Conservation (phyloP, 805 yeast species). For the Millerozyma acaciae region DNA sequence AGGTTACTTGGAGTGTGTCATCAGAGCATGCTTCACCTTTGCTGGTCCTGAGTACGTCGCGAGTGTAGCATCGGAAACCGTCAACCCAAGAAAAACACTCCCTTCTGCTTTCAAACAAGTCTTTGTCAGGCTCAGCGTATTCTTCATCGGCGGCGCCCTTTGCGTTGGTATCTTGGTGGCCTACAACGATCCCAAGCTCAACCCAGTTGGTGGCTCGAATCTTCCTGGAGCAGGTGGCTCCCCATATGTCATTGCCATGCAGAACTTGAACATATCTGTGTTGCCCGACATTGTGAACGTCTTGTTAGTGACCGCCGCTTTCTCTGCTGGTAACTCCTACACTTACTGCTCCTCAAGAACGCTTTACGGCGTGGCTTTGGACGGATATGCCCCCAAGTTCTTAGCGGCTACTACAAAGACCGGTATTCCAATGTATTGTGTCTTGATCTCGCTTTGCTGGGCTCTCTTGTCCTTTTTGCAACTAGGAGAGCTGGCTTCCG, state of each 20-base stretch:
- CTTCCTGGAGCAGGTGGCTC: slow-evolving; percentile 61
- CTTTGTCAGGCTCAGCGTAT: slow-evolving; percentile 59
- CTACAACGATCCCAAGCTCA: slow-evolving; percentile 58
- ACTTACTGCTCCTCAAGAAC: slow-evolving; percentile 46
- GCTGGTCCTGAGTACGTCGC: slow-evolving; percentile 87
- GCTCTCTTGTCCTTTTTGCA: slow-evolving; percentile 66
- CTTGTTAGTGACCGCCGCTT: slow-evolving; percentile 40
- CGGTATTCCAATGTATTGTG: slow-evolving; percentile 47
- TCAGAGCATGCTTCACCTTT: slow-evolving; percentile 72
- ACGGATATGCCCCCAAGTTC: slow-evolving; percentile 44
- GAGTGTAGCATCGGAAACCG: slow-evolving; percentile 81
- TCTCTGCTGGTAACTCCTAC: slow-evolving; percentile 48
- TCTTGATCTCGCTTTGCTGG: slow-evolving; percentile 44
- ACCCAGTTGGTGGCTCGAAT: slow-evolving; percentile 55
- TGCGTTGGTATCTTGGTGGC: slow-evolving; percentile 77
- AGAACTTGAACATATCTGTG: slow-evolving; percentile 41
- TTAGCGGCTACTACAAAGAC: slow-evolving; percentile 41
- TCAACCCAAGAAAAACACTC: slow-evolving; percentile 64
- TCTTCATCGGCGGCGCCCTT: slow-evolving; percentile 71
- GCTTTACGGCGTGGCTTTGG: slow-evolving; percentile 43
- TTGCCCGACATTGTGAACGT: slow-evolving; percentile 46
- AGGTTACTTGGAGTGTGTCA: slow-evolving; percentile 67
- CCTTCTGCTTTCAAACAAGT: slow-evolving; percentile 80
- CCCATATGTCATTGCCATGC: slow-evolving; percentile 49
- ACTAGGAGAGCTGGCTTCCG: slow-evolving; percentile 29